Percentiles rank a stretch among this genome's conserved stretches.
phyloP scores from a whole-genome alignment of 768 basidiomycete genomes.

The Pleurotus tuber-regium region DNA sequence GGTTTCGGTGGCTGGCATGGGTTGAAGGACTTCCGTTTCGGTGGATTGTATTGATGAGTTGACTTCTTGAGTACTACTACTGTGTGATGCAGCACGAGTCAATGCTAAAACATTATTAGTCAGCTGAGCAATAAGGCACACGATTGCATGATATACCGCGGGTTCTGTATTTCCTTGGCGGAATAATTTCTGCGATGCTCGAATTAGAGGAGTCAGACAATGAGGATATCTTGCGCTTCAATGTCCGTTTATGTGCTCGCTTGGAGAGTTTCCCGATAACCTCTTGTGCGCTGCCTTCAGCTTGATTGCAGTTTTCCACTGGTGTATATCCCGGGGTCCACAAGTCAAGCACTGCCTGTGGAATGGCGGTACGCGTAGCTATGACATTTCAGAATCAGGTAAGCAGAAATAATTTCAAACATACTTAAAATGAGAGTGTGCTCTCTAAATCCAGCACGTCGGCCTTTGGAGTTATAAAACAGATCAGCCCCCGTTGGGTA shows the following conservation, averaged over 20 bases:
- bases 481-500: neutral
- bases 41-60: neutral
- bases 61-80: too few relatives aligned
- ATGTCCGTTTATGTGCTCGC: neutral
- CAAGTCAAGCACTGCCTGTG: neutral
- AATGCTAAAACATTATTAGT: too few relatives aligned
- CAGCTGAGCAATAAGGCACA: too few relatives aligned
- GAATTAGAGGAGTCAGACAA: neutral
- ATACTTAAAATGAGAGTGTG: neutral
- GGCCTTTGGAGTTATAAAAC: neutral
- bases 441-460: neutral
- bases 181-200: neutral
- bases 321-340: neutral
- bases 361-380: neutral
- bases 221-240: neutral
- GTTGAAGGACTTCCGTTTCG: neutral
- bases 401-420: neutral
- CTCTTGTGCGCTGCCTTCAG: neutral
- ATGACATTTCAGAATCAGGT: neutral
- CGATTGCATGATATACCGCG: too few relatives aligned
- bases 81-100: too few relatives aligned
- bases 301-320: neutral
- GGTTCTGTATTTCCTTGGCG: too few relatives aligned
- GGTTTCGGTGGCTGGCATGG: too few relatives aligned
- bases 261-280: neutral